Conservation (phyloP, 2,329 filamentous ascomycete species). For the Biscogniauxia sp. region DNA sequence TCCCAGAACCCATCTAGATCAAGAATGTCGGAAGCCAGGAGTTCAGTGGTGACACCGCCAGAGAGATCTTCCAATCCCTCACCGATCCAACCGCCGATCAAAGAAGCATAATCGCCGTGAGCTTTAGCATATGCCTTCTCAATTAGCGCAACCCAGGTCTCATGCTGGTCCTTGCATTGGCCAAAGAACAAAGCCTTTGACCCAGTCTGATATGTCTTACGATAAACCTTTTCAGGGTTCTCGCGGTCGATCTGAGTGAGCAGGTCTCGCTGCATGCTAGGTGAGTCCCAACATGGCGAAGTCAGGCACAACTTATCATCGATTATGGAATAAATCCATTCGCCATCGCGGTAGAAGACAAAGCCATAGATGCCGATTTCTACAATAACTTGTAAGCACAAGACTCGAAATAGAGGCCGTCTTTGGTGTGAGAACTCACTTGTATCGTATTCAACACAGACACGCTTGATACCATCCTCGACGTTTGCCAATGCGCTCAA, state of each 20-base stretch:
- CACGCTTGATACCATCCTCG: constrained; percentile 64
- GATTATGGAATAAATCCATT: constrained; percentile 89
- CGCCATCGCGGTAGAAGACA: constrained; percentile 82
- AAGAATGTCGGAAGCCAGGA: constrained; percentile 68
- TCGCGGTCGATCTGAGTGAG: constrained; percentile 74
- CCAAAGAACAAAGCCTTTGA: constrained; percentile 78
- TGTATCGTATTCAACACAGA: constrained; percentile 74
- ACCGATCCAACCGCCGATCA: constrained; percentile 69
- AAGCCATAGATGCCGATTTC: constrained; percentile 85
- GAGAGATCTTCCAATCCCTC: constrained; percentile 60
- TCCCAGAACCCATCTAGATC: constrained; percentile 82
- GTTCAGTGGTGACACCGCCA: constrained; percentile 67
- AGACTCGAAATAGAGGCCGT: background rate
- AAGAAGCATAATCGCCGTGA: constrained; percentile 72
- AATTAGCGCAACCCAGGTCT: constrained; percentile 78
- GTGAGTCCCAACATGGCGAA: constrained; percentile 78
- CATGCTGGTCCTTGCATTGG: constrained; percentile 71
- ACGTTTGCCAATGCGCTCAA: constrained; percentile 75
- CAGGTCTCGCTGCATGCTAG: constrained; percentile 69
- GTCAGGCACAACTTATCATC: constrained; percentile 88
- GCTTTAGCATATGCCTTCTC: constrained; percentile 86
- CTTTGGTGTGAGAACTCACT: constrained; percentile 35
- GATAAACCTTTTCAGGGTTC: constrained; percentile 69
- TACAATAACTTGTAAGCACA: constrained; percentile 42
- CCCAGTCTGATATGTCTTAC: constrained; percentile 69